phyloP scores from a whole-genome alignment of 225 moss, liverwort and hornwort genomes.

The Pseudoscleropodium purum region DNA sequence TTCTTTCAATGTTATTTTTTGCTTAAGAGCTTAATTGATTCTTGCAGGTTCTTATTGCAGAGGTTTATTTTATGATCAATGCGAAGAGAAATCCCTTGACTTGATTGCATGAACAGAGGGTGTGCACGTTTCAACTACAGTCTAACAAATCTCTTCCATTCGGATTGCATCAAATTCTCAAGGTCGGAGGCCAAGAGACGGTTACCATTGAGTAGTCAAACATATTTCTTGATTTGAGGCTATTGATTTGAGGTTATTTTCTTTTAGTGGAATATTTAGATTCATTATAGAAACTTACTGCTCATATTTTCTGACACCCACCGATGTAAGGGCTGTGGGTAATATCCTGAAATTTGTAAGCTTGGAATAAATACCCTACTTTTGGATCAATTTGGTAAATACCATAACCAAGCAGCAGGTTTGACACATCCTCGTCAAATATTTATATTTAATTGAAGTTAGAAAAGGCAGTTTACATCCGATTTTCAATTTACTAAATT shows the following conservation, averaged over 20 bases:
- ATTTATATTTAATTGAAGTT: background rate
- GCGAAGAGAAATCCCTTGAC: background rate
- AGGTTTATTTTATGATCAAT: background rate
- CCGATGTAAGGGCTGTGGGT: background rate
- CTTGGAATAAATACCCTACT: background rate
- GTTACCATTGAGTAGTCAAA: background rate
- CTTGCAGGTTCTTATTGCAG: background rate
- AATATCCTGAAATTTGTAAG: background rate
- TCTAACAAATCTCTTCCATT: background rate
- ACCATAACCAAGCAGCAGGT: background rate
- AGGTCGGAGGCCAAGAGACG: background rate
- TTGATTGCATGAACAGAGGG: background rate
- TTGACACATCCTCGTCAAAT: background rate
- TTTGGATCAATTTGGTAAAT: background rate
- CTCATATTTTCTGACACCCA: background rate
- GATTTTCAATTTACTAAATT: background rate
- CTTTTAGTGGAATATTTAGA: background rate
- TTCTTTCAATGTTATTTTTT: background rate
- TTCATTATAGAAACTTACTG: background rate
- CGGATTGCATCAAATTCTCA: background rate
- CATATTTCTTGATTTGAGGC: background rate
- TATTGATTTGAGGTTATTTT: background rate
- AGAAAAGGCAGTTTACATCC: background rate
- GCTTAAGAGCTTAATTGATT: background rate
- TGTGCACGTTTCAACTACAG: background rate